Base-by-base conservation (phyloP, 352 stramenopile genomes). In the Globisporangium mamillatum region DNA sequence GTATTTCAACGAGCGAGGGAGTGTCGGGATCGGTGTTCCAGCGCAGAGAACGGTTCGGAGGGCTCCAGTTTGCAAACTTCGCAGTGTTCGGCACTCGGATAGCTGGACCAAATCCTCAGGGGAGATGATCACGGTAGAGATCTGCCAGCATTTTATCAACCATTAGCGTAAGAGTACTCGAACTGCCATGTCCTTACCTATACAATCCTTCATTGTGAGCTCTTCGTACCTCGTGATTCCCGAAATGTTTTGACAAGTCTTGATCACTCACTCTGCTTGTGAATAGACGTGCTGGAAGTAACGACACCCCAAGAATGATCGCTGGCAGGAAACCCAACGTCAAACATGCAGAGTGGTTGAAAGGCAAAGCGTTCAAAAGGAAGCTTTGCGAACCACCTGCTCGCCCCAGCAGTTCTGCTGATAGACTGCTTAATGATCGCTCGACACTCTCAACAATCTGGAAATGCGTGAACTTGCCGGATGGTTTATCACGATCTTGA, bases 371-470 rank as follows among this genome's bases (percentile, higher is more conserved):
- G 32, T 59, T 64, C 60, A 72, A 41, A 20, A 72, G 61, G 38
- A 58, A 22, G 24, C 14, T 24, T 18, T 22, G 24, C 25, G 24
- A 12, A 0, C 16, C 50, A 20, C 20, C 27, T 52, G 10, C 20
- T 22, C 7, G 12, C 38, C 25, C 18, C 10, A 57, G 12, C 14
- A 70, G 8, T 6, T 55, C 48, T 4, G n/a, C 29, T 24, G 58
- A 44, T 24, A 63, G 16, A 18, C 2, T 44, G 12, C 44, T 24
- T 18, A 72, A 22, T 12, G 67, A 63, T 16, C 67, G 60, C 29
- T 69, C 67, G 20, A 72, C 32, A 20, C 60, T 68, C 52, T 68
- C 67, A 18, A 72, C 63, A 20, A 69, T 32, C 52, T 72, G 24
- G 54, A 72, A 64, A 54, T 72, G 67, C 24, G 60, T 72, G 53